phyloP scores from a whole-genome alignment of 2,329 filamentous ascomycete species.

The Ophiostoma sp. region DNA sequence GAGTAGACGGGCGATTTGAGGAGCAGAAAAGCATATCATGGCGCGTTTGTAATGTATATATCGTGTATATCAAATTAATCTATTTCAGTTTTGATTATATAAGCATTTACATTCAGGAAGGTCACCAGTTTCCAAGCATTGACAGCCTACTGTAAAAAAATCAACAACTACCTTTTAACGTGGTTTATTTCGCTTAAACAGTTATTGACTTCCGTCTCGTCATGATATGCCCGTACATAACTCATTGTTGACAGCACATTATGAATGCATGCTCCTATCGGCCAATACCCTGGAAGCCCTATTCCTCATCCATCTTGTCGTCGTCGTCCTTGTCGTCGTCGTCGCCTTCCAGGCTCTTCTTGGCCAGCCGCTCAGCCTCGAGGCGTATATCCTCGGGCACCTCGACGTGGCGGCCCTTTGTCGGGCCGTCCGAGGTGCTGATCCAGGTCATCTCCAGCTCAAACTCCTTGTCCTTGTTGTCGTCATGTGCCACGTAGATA shows the following conservation, averaged over 20 bases:
- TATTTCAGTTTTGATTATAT: not conserved
- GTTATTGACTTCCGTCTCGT: slow-evolving; percentile 1
- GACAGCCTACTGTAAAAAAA: not conserved
- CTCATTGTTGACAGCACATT: not conserved
- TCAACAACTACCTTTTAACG: not conserved
- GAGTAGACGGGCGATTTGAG: not conserved
- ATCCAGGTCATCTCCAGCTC: slow-evolving; percentile 99
- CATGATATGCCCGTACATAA: slow-evolving; percentile 11
- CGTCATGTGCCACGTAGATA: slow-evolving; percentile 95
- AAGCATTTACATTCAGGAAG: not conserved
- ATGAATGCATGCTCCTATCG: not conserved
- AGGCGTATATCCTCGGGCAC: slow-evolving; percentile 86
- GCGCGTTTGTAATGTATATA: slow-evolving; percentile 4
- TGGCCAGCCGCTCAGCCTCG: slow-evolving; percentile 88
- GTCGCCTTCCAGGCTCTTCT: slow-evolving; percentile 81
- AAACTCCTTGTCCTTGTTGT: slow-evolving; percentile 99
- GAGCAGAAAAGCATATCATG: not conserved
- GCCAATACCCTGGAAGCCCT: not conserved
- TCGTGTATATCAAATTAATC: not conserved
- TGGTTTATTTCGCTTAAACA: slow-evolving; percentile 8
- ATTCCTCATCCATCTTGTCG: slow-evolving; percentile 78
- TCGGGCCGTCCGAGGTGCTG: slow-evolving; percentile 75
- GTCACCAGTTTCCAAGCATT: not conserved
- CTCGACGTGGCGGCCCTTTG: slow-evolving; percentile 86
- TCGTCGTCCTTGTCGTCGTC: slow-evolving; percentile 66